Conservation (phyloP, 495 filamentous ascomycete species). For the Penicillium silybi region DNA sequence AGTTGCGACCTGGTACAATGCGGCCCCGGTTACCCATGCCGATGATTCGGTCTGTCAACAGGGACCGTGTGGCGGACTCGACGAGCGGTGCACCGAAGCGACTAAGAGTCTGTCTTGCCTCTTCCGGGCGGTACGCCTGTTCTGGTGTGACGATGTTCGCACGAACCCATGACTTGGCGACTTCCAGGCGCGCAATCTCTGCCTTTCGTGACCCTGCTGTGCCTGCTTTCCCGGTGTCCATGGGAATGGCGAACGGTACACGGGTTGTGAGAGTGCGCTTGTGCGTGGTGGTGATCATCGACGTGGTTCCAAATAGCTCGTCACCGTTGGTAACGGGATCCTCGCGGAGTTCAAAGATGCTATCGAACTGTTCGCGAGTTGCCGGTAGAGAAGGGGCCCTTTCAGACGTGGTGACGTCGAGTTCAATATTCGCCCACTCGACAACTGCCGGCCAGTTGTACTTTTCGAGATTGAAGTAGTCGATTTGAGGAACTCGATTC, state of each 20-base stretch:
- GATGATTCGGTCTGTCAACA: constrained; percentile 59
- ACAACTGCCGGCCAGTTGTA: constrained; percentile 78
- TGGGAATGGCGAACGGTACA: constrained; percentile 32
- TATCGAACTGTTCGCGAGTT: constrained; percentile 47
- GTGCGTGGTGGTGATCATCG: constrained; percentile 26
- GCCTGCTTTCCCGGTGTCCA: constrained; percentile 14
- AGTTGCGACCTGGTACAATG: constrained; percentile 50
- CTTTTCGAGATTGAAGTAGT: constrained; percentile 63
- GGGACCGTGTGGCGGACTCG: constrained; percentile 50
- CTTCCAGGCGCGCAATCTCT: constrained; percentile 26
- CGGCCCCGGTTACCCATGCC: constrained; percentile 51
- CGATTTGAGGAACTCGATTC: constrained; percentile 61
- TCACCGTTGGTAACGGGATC: constrained; percentile 31
- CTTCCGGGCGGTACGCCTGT: constrained; percentile 38
- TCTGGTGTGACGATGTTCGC: constrained; percentile 53
- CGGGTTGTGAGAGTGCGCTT: constrained; percentile 35
- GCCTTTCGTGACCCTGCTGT: constrained; percentile 9
- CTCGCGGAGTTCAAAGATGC: constrained; percentile 46
- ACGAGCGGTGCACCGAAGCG: constrained; percentile 45
- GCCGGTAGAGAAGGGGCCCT: constrained; percentile 48
- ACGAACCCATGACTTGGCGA: constrained; percentile 59
- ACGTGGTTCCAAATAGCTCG: constrained; percentile 40
- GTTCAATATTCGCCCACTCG: constrained; percentile 61
- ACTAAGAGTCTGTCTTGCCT: constrained; percentile 43
- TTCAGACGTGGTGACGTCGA: constrained; percentile 41